Evolutionary conservation across 2,329 filamentous ascomycete genomes (phyloP), one percentile per base, ranked within the genome.

Genomic region (Pseudopyricularia cyperi): DNA sequence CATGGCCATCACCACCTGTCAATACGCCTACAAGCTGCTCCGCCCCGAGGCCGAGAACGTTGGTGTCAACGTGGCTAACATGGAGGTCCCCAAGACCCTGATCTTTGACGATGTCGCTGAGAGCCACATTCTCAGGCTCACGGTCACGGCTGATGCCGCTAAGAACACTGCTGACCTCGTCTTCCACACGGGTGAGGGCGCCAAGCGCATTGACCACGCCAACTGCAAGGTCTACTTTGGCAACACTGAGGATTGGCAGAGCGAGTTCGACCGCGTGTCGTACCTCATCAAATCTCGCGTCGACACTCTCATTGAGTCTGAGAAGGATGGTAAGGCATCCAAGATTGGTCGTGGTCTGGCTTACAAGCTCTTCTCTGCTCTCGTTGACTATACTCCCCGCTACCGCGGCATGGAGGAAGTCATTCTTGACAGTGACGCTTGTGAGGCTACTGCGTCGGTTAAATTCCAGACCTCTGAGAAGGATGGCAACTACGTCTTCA

Each of bases 341-440:
- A 85, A 86, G 67, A 77, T 89, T 55, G 78, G 84, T 49, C 80
- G 84, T 26, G 84, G 84, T 33, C 79, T 89, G 69, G 83, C 84
- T 14, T 93, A 93, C 75, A 90, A 89, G 68, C 75, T 80, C 1
- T 79, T 80, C 58, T 59, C 65, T 11, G 72, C 75, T 42, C 65
- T 82, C 0, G 79, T 82, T 6, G 75, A 80, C 58, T 83, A 81
- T 55, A 67, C 71, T 15, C 63, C 61, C 8, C 68, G 69, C 35
- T 83, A 77, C 61, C 70, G 69, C 51, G 79, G 77, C 24, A 80
- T 82, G 67, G 71, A 80, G 37, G 75, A 79, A 52, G 76, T 82
- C 7, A 71, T 81, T 34, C 66, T 82, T 7, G 67, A 74, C 59
- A 75, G 71, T 56, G 59, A 62, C 42, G 64, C 65, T 12, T 67